A percentile compares a stretch with the other conserved stretches of the same genome.
Conservation (phyloP, 176 grass and related monocot genomes). For the Ampelocalamus luodianensis region DNA sequence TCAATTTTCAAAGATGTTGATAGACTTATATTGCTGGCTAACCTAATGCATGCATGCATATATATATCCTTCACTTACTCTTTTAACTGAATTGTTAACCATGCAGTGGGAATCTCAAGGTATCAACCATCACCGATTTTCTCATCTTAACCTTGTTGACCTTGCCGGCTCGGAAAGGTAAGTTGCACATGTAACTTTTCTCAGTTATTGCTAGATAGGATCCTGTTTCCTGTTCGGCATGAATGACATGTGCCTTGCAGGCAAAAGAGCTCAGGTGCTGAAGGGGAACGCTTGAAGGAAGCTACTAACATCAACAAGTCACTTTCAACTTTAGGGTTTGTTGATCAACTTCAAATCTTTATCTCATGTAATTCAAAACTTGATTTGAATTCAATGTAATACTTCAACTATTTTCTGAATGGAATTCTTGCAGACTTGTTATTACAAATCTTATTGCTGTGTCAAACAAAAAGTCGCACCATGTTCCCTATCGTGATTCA, state of each 20-base stretch:
- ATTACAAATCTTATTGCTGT: slow-evolving; percentile 92
- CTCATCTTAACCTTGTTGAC: slow-evolving; percentile 95
- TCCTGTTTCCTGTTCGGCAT: slow-evolving; percentile 29
- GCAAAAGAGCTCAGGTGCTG: slow-evolving; percentile 99
- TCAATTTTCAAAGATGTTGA: not conserved
- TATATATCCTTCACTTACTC: not conserved
- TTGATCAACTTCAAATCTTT: slow-evolving; percentile 39
- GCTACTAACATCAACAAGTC: slow-evolving; percentile 99
- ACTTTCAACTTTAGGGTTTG: slow-evolving; percentile 93
- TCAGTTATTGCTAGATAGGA: not conserved
- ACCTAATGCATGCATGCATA: not conserved
- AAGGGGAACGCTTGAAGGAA: slow-evolving; percentile 97
- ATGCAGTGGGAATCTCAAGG: slow-evolving; percentile 95
- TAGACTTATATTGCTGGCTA: slow-evolving; percentile 30
- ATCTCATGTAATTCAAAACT: slow-evolving; percentile 25
- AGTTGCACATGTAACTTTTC: slow-evolving; percentile 8
- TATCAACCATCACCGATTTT: slow-evolving; percentile 89
- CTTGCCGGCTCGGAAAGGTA: slow-evolving; percentile 98
- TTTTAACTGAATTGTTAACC: slow-evolving; percentile 41
- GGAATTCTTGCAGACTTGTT: slow-evolving; percentile 69
- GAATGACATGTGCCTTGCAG: slow-evolving; percentile 43
- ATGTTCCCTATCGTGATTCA: slow-evolving; percentile 97
- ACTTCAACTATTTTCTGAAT: slow-evolving; percentile 17
- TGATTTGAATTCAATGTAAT: slow-evolving; percentile 24
- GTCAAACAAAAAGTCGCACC: slow-evolving; percentile 92